Evolutionary conservation across 257 asterid genomes (phyloP).

Genomic region (Solanum bulbocastanum): DNA sequence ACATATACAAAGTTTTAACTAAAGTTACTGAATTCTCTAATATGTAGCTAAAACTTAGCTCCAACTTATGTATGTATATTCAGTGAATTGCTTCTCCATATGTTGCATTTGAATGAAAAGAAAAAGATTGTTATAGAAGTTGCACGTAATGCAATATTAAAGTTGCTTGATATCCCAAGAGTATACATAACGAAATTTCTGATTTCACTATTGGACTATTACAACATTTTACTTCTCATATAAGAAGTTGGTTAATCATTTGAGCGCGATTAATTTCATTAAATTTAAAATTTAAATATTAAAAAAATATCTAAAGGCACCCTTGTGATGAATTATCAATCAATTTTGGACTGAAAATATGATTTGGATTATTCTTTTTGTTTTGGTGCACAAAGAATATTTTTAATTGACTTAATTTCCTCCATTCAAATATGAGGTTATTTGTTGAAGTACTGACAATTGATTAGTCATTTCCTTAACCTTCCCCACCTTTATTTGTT

Average conservation of each 20-base stretch:
- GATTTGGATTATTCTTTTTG: not conserved
- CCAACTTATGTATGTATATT: too few species aligned
- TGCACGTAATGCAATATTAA: not conserved
- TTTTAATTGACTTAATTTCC: not conserved
- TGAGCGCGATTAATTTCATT: not conserved
- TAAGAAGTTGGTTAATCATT: not conserved
- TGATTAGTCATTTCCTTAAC: conserved; percentile 4
- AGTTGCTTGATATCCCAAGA: not conserved
- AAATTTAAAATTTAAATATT: not conserved
- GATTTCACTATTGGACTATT: too few species aligned
- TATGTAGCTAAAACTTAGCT: not conserved
- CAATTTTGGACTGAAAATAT: not conserved
- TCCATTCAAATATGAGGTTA: not conserved
- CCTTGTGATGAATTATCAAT: not conserved
- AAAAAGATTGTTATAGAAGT: not conserved
- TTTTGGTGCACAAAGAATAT: not conserved
- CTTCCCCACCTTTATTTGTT: not conserved
- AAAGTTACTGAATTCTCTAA: not conserved
- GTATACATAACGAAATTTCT: too few species aligned
- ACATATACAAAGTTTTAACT: not conserved
- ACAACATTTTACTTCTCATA: not conserved
- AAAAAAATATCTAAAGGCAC: not conserved
- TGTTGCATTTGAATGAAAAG: not conserved
- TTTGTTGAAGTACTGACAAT: not conserved
- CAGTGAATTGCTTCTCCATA: not conserved